Evolutionary conservation across 805 yeast species (phyloP), one percentile per base, ranked within the genome.

Genomic region (Kuraishia floccosa): DNA sequence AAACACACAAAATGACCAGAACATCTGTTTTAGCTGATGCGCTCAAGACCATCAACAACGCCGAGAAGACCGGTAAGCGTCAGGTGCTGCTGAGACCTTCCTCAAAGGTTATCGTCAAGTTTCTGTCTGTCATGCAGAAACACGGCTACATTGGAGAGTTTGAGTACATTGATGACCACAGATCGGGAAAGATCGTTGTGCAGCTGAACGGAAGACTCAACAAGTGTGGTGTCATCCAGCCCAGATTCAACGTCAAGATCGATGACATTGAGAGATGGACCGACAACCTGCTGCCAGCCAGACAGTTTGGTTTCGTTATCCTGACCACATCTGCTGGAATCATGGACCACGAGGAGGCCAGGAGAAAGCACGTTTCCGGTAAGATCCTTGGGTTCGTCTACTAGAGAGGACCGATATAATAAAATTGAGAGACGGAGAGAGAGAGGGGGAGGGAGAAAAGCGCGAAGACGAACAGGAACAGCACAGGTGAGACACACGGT

Each of bases 341-440:
- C 56, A 86, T 89, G 94, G 97, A 91, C 77, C 98, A 89, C 76
- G 97, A 89, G 76, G 96, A 89, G 75, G 98, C 98, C 54, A 85
- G 95, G 78, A 83, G 96, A 80, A 91, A 89, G 82, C 97, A 89
- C 72, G 97, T 89, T 54, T 86, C 96, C 50, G 98, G 98, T 68
- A 89, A 89, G 76, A 82, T 89, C 68, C 79, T 89, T 60, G 98
- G 98, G 60, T 89, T 85, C 72, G 96, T 89, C 49, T 87, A 87
- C 79, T 87, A 82, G 58, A 50, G n/a, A n/a, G n/a, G n/a, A n/a
- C n/a, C n/a, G n/a, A n/a, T n/a, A n/a, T n/a, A n/a, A n/a, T n/a
- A n/a, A n/a, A n/a, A n/a, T n/a, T n/a, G n/a, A n/a, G n/a, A n/a
- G n/a, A n/a, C n/a, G n/a, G n/a, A n/a, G n/a, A n/a, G n/a, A n/a